Conservation (phyloP, 441 rosid genomes). For the Adansonia madagascariensis region DNA sequence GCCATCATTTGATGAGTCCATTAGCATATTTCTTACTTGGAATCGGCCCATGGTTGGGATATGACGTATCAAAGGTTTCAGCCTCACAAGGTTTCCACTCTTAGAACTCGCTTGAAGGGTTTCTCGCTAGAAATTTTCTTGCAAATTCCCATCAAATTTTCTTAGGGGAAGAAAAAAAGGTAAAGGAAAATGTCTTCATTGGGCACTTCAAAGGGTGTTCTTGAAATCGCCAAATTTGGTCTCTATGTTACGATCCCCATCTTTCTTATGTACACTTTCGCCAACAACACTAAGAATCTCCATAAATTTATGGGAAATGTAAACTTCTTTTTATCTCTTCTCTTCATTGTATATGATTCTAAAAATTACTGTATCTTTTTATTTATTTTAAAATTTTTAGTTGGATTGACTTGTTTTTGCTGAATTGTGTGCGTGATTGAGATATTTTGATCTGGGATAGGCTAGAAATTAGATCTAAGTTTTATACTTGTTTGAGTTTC, state of each 20-base stretch:
- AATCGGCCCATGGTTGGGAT: neutral
- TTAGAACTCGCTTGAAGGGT: neutral
- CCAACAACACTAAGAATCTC: slow-evolving; percentile 78
- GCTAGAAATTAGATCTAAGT: slow-evolving; percentile 9
- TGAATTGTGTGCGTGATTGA: neutral
- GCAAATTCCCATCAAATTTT: slow-evolving; percentile 14
- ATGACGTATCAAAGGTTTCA: neutral
- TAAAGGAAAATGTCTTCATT: slow-evolving; percentile 61
- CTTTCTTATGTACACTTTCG: slow-evolving; percentile 80
- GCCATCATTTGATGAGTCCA: neutral
- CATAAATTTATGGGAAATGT: slow-evolving; percentile 87
- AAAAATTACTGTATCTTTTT: neutral
- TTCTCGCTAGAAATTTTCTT: slow-evolving; percentile 12
- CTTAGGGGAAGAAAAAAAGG: neutral
- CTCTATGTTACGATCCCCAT: slow-evolving; percentile 68
- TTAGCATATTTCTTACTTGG: neutral
- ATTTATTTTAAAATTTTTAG: neutral
- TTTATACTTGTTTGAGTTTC: slow-evolving; percentile 3
- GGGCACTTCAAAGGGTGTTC: slow-evolving; percentile 77
- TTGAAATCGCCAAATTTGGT: slow-evolving; percentile 87
- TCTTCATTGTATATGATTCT: neutral
- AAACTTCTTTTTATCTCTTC: slow-evolving; percentile 15
- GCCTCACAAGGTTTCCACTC: neutral
- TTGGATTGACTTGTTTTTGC: neutral
- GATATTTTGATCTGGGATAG: neutral